phyloP scores from a whole-genome alignment of 306 rosid species.

The Cercis canadensis region DNA sequence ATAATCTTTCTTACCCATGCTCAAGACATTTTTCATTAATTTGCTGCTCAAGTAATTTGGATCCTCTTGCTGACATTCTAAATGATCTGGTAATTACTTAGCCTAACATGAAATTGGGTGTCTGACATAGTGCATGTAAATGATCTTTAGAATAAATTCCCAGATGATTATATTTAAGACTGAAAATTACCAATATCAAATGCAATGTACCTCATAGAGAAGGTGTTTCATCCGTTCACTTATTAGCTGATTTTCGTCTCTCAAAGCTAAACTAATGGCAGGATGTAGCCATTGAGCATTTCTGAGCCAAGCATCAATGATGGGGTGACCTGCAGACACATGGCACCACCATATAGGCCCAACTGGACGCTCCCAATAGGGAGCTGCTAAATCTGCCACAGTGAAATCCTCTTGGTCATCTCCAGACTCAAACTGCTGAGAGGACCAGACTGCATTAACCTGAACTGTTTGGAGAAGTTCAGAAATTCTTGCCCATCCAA shows the following conservation, averaged over 20 bases:
- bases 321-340: conserved; percentile 76
- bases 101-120: not conserved
- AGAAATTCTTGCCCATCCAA: conserved; percentile 88
- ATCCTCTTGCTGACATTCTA: not conserved
- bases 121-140: conserved; percentile 23
- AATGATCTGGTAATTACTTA: not conserved
- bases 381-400: conserved; percentile 89
- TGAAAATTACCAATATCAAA: conserved; percentile 18
- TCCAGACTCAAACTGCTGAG: conserved; percentile 50
- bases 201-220: conserved; percentile 72
- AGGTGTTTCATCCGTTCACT: conserved; percentile 93
- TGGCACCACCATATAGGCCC: conserved; percentile 99
- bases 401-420: conserved; percentile 75
- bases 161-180: conserved; percentile 21
- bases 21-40: too few species aligned
- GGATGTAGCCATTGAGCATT: conserved; percentile 91
- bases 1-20: too few species aligned
- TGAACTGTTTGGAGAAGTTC: conserved; percentile 76
- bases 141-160: conserved; percentile 2
- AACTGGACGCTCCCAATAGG: conserved; percentile 89
- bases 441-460: conserved; percentile 63
- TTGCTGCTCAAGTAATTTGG: not conserved
- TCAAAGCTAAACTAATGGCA: conserved; percentile 82
- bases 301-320: conserved; percentile 72
- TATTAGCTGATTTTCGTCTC: conserved; percentile 81